Conservation (phyloP, 1,284 basidiomycete genomes). For the Hemileia vastatrix region DNA sequence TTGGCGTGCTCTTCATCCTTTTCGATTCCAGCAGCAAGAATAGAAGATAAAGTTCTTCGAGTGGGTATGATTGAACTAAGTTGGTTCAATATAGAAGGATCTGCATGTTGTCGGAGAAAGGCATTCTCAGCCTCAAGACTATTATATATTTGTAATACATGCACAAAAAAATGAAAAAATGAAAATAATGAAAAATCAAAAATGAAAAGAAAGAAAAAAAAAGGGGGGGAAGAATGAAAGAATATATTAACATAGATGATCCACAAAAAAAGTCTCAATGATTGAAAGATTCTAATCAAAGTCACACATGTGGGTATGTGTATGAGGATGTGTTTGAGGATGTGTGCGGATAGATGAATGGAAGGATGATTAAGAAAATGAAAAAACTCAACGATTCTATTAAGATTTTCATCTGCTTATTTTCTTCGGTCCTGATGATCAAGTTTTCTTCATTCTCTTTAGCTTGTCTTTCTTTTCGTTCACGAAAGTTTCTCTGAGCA, state of each 20-base stretch:
- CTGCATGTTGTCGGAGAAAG: constrained; percentile 6
- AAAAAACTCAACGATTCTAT: constrained; percentile 4
- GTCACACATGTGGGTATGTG: no score
- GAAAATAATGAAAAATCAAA: no score
- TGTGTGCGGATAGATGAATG: no score
- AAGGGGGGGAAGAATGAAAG: no score
- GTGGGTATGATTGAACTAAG: background rate
- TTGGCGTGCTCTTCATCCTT: background rate
- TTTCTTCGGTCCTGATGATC: constrained; percentile 15
- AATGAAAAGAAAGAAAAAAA: no score
- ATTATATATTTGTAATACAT: background rate
- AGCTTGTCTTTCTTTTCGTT: constrained; percentile 11
- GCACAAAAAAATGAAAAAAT: no score
- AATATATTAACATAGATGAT: no score
- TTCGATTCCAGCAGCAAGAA: background rate
- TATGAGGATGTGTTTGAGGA: no score
- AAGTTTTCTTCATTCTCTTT: constrained; percentile 13
- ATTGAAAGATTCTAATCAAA: no score
- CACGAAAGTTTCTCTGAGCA: constrained; percentile 12
- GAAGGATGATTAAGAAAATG: no score
- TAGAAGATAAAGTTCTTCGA: background rate
- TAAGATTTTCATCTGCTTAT: constrained; percentile 8
- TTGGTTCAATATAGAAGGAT: background rate
- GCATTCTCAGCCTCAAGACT: constrained; percentile 7
- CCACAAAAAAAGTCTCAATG: no score